Evolutionary conservation across 202 grass and related monocot genomes (phyloP).

Genomic region (Carex sylvatica): DNA sequence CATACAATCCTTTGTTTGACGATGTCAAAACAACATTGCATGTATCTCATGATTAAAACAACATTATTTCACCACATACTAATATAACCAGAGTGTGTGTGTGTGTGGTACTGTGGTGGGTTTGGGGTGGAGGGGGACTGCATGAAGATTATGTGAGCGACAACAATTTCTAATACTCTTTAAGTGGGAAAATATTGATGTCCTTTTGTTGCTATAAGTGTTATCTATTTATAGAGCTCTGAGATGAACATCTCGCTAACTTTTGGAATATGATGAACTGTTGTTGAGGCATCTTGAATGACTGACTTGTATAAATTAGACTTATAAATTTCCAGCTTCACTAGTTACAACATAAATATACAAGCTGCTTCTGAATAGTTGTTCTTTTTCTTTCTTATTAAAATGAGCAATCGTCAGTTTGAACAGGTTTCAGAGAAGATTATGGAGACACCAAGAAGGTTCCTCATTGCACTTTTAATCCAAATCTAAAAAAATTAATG

Average conservation of each 20-base stretch:
- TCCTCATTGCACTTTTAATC: conserved; percentile 2
- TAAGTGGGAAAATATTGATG: not conserved
- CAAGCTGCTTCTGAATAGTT: not conserved
- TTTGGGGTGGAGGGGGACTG: too few relatives aligned
- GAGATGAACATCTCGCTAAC: not conserved
- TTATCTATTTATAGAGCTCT: not conserved
- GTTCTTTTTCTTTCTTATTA: conserved; percentile 2
- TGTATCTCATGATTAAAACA: too few relatives aligned
- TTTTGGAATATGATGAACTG: not conserved
- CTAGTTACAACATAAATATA: not conserved
- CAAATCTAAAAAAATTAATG: conserved; percentile 5
- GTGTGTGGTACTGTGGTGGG: too few relatives aligned
- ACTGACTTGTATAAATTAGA: not conserved
- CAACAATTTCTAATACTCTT: not conserved
- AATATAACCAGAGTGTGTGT: too few relatives aligned
- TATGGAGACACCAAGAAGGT: conserved; percentile 49
- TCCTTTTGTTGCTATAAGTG: not conserved
- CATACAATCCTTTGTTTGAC: not conserved
- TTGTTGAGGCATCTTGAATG: not conserved
- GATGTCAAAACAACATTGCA: not conserved
- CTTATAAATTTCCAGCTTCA: not conserved
- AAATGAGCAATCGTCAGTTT: not conserved
- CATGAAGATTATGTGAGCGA: not conserved
- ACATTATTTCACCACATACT: too few relatives aligned
- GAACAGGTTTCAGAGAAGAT: conserved; percentile 35